phyloP scores from a whole-genome alignment of 2,329 filamentous ascomycete genomes.

The Colletotrichum sp. region DNA sequence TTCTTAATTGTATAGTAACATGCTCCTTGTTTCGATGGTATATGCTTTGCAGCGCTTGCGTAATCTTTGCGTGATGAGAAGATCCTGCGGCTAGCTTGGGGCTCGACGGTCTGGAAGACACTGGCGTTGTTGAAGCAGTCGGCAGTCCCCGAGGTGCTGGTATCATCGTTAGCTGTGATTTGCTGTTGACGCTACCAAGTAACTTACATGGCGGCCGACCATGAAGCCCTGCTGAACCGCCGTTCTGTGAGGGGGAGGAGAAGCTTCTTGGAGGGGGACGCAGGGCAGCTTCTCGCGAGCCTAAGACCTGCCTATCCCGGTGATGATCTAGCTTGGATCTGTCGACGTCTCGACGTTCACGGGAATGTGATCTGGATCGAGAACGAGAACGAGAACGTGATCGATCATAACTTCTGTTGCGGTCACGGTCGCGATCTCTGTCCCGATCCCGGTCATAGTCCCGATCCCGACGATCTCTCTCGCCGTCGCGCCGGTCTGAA shows the following conservation, averaged over 20 bases:
- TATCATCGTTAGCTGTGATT: not conserved
- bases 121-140: not conserved
- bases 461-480: slow-evolving; percentile 3
- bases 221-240: not conserved
- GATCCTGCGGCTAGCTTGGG: not conserved
- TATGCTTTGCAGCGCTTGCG: not conserved
- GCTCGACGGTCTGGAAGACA: not conserved
- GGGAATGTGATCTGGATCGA: not conserved
- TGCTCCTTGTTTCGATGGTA: not conserved
- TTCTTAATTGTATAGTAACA: not conserved
- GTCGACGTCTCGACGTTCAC: not conserved
- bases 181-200: not conserved
- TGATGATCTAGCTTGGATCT: not conserved
- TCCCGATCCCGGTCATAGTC: not conserved
- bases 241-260: not conserved
- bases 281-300: not conserved
- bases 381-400: slow-evolving; percentile 1
- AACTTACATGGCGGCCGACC: not conserved
- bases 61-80: not conserved
- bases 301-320: not conserved
- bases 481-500: not conserved
- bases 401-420: not conserved
- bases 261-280: not conserved
- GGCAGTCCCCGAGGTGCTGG: not conserved
- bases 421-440: slow-evolving; percentile 23